phyloP scores from a whole-genome alignment of 2,329 filamentous ascomycete genomes.

The Fusarium mangiferae region DNA sequence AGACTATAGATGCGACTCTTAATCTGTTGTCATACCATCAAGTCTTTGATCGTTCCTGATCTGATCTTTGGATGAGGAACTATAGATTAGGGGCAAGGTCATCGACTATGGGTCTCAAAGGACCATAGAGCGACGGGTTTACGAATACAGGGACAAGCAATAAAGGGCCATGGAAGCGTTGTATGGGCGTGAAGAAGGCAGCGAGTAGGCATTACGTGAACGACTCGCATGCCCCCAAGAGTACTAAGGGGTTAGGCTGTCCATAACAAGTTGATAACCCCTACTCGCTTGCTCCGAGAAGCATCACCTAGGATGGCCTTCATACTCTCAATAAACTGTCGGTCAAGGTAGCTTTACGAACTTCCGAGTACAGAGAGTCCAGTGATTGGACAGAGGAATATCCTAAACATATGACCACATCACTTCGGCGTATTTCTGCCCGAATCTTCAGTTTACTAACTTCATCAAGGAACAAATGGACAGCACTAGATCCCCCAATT shows the following conservation, averaged over 20 bases:
- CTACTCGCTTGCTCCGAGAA: background rate
- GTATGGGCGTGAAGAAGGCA: rapidly evolving
- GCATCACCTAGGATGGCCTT: background rate
- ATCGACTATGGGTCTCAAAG: background rate
- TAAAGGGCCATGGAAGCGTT: rapidly evolving
- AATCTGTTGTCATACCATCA: background rate
- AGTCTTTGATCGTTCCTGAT: no score
- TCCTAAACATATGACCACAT: background rate
- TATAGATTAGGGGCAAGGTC: background rate
- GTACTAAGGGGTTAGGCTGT: no score
- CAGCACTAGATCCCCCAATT: conserved; percentile 4
- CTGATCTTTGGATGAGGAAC: no score
- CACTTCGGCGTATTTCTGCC: background rate
- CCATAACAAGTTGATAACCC: background rate
- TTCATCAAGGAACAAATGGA: background rate
- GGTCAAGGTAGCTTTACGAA: background rate
- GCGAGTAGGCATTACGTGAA: rapidly evolving
- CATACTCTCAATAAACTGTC: no score
- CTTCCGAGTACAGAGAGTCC: background rate
- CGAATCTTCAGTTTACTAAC: background rate
- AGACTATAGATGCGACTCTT: no score
- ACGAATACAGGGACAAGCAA: no score
- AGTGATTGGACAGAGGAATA: background rate
- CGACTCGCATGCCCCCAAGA: rapidly evolving
- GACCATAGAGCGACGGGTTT: background rate